Conservation (phyloP, 2,329 filamentous ascomycete species). For the Microcera coccophila region DNA sequence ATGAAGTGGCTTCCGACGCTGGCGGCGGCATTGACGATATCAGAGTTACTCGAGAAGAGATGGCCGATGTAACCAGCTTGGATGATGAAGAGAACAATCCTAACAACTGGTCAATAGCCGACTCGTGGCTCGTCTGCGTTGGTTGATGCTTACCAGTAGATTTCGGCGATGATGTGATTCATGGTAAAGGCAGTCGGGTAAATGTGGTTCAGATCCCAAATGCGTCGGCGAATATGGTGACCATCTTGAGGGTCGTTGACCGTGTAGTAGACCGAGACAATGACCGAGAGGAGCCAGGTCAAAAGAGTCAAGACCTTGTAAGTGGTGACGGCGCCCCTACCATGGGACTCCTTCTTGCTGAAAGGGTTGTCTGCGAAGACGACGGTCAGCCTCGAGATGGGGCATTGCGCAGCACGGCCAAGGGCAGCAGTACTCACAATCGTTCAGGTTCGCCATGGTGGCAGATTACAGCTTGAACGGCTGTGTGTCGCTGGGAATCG, state of each 20-base stretch:
- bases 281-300: conserved; percentile 69
- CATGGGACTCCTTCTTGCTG: conserved; percentile 63
- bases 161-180: conserved; percentile 58
- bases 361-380: conserved; percentile 67
- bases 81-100: conserved; percentile 68
- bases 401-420: background rate
- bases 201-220: conserved; percentile 70
- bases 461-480: background rate
- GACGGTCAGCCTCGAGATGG: background rate
- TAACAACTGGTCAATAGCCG: conserved; percentile 28
- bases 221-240: conserved; percentile 54
- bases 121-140: background rate
- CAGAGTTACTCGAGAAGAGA: conserved; percentile 65
- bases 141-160: conserved; percentile 76
- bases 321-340: conserved; percentile 55
- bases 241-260: conserved; percentile 62
- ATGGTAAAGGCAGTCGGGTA: conserved; percentile 71
- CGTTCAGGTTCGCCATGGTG: conserved; percentile 30
- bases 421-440: conserved; percentile 21
- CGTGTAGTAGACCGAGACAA: conserved; percentile 72
- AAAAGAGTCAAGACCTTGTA: conserved; percentile 74
- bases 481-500: too few relatives aligned
- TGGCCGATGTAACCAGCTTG: conserved; percentile 73
- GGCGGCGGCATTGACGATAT: conserved; percentile 64
- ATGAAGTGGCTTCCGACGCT: conserved; percentile 83